phyloP scores from a whole-genome alignment of 2,329 filamentous ascomycete genomes.

The Tolypocladium tropicale region DNA sequence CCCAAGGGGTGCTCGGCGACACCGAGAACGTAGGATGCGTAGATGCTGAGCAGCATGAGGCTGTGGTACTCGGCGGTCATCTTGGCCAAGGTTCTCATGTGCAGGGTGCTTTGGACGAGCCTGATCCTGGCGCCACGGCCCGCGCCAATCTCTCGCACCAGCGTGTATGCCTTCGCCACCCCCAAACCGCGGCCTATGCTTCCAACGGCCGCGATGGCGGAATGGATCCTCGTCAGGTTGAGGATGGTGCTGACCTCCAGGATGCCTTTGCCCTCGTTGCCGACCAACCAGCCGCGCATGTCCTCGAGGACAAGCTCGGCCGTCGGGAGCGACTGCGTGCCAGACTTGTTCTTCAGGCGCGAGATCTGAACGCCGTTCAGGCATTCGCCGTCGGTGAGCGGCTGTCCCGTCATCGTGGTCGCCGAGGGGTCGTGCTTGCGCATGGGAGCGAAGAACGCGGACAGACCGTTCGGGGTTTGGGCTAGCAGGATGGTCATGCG shows the following conservation, averaged over 20 bases:
- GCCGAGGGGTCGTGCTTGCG: conserved; percentile 27
- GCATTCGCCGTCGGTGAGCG: conserved; percentile 22
- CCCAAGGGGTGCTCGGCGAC: conserved; percentile 34
- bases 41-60: conserved; percentile 44
- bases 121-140: conserved; percentile 31
- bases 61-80: conserved; percentile 45
- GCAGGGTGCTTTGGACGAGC: conserved; percentile 41
- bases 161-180: conserved; percentile 47
- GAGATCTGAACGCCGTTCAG: conserved; percentile 61
- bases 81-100: conserved; percentile 48
- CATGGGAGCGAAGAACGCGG: conserved; percentile 57
- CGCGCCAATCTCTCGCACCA: conserved; percentile 41
- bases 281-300: conserved; percentile 58
- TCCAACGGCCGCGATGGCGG: conserved; percentile 40
- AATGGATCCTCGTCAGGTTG: conserved; percentile 55
- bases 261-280: conserved; percentile 54
- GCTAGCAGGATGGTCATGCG: conserved; percentile 53
- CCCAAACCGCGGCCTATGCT: conserved; percentile 45
- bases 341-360: conserved; percentile 62
- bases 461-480: conserved; percentile 40
- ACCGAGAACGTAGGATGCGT: conserved; percentile 44
- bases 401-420: conserved; percentile 15
- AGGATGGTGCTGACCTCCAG: conserved; percentile 59
- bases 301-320: conserved; percentile 57
- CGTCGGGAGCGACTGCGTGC: conserved; percentile 59